These are phyloP conservation scores for Fonsecaea erecta DNA, from an alignment of 2,329 filamentous ascomycete species.

Conservation along the genomic window DNA sequence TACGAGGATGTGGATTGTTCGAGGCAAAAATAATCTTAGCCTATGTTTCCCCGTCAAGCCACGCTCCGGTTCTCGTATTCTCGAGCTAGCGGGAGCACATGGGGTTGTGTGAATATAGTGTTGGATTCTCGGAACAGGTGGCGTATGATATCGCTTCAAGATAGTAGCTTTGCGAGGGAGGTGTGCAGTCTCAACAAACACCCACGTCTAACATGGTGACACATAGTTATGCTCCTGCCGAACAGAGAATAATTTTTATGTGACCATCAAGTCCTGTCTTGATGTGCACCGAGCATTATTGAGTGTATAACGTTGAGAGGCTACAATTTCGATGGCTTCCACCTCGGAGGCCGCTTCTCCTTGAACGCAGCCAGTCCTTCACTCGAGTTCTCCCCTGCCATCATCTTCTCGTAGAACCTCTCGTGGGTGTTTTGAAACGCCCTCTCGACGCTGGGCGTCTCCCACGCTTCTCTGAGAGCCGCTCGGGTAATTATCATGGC, in stretches of 20 bases:
- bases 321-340: slow-evolving; percentile 59
- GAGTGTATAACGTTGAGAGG: neutral
- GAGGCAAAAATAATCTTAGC: no score
- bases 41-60: no score
- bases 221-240: neutral
- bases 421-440: slow-evolving; percentile 55
- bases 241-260: neutral
- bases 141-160: no score
- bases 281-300: neutral
- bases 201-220: no score
- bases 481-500: slow-evolving; percentile 72
- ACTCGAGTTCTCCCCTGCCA: slow-evolving; percentile 65
- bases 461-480: slow-evolving; percentile 73
- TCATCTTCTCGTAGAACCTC: slow-evolving; percentile 10
- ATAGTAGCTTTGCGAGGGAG: no score
- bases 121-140: no score
- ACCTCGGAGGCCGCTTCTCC: slow-evolving; percentile 71
- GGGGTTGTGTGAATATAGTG: no score
- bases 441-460: slow-evolving; percentile 66
- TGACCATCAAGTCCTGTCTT: neutral
- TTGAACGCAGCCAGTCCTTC: slow-evolving; percentile 77
- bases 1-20: no score
- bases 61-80: no score
- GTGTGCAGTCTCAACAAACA: no score
- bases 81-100: no score